Evolutionary conservation across 2,329 filamentous ascomycete species (phyloP).

Genomic region (Clonostachys rosea): DNA sequence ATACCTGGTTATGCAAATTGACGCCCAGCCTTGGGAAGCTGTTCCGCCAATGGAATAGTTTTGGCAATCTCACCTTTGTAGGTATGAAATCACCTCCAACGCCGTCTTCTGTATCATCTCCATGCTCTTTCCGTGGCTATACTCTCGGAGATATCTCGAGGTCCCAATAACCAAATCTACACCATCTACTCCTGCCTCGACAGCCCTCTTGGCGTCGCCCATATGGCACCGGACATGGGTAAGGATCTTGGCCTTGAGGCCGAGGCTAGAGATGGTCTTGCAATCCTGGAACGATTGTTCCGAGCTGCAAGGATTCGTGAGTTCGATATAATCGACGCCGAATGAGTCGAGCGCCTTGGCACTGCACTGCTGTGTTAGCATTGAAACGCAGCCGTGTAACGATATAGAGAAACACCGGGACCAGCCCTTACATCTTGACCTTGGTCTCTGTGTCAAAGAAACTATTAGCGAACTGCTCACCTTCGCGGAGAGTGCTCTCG

Average conservation of each 20-base stretch:
- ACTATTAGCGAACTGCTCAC: conserved; percentile 75
- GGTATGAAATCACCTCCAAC: conserved; percentile 79
- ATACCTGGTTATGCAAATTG: no score
- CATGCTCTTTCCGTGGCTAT: conserved; percentile 86
- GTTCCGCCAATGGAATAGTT: background rate
- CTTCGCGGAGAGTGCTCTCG: conserved; percentile 67
- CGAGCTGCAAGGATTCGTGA: conserved; percentile 80
- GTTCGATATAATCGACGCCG: conserved; percentile 75
- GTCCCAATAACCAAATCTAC: conserved; percentile 81
- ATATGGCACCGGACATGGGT: conserved; percentile 15
- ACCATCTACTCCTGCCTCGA: conserved; percentile 63
- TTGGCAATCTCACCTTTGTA: conserved; percentile 54
- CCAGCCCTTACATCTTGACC: conserved; percentile 1
- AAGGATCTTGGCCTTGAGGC: conserved; percentile 52
- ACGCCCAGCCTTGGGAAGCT: no score
- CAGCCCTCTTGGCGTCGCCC: conserved; percentile 15
- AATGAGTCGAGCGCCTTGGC: conserved; percentile 2
- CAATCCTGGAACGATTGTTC: conserved; percentile 84
- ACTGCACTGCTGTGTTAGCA: background rate
- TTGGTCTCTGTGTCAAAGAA: conserved; percentile 46
- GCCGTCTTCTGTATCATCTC: conserved; percentile 67
- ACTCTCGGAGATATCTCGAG: conserved; percentile 72
- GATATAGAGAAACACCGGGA: background rate
- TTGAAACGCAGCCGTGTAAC: no score
- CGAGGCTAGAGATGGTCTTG: conserved; percentile 89